These are phyloP conservation scores for Lanmaoa pseudosensibilis DNA, from an alignment of 768 basidiomycete species.

Conservation along the genomic window DNA sequence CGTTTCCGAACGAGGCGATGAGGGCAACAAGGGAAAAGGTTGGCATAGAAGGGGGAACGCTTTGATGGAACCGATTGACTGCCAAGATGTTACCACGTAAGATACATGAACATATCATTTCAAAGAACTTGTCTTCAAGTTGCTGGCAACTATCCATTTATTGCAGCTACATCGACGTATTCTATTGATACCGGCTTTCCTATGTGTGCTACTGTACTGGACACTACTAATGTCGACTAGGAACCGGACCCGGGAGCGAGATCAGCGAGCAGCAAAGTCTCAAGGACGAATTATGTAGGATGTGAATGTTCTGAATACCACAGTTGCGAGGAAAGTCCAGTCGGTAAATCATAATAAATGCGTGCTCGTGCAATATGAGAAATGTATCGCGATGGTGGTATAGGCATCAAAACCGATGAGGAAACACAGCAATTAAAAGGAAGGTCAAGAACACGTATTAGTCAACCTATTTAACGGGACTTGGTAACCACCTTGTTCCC, in stretches of 20 bases:
- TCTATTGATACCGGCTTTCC: not conserved
- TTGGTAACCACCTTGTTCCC: conserved; percentile 71
- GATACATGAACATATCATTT: not conserved
- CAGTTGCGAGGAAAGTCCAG: conserved; percentile 11
- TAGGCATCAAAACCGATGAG: conserved; percentile 8
- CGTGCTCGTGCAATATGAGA: conserved; percentile 26
- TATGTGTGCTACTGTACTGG: conserved; percentile 1
- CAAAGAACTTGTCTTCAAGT: not conserved
- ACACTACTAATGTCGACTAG: conserved; percentile 4
- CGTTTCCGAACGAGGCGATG: conserved; percentile 22
- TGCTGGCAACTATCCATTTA: conserved; percentile 1
- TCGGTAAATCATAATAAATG: conserved; percentile 29
- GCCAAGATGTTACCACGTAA: not conserved
- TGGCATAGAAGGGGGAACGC: not conserved
- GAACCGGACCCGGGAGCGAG: not conserved
- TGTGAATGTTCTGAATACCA: conserved; percentile 9
- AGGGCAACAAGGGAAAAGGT: conserved; percentile 15
- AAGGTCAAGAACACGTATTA: conserved; percentile 21
- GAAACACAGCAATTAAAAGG: conserved; percentile 8
- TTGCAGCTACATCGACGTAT: conserved; percentile 1
- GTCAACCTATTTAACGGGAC: conserved; percentile 66
- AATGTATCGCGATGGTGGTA: conserved; percentile 23
- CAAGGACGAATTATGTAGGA: conserved; percentile 10
- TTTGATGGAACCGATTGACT: not conserved
- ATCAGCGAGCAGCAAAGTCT: not conserved